A percentile compares a stretch with the other conserved stretches of the same genome.
Conservation (phyloP, 129 eudicot species). For the Apium graveolens region DNA sequence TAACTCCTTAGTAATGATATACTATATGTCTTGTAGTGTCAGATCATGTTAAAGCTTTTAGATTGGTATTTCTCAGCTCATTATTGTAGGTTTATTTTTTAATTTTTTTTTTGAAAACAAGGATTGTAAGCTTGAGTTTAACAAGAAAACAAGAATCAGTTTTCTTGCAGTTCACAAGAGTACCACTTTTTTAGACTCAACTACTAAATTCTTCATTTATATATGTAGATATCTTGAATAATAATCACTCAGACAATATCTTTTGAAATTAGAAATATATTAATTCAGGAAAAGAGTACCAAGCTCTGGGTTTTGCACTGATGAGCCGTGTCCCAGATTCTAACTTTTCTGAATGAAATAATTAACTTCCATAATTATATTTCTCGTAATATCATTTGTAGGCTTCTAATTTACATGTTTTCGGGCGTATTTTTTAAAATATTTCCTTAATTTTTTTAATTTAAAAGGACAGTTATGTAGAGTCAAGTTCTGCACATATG, state of each 20-base stretch:
- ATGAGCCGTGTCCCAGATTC: background rate
- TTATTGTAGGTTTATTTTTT: background rate
- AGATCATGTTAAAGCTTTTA: background rate
- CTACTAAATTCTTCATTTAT: background rate
- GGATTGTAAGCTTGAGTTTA: background rate
- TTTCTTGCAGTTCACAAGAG: background rate
- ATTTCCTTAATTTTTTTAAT: too few species aligned
- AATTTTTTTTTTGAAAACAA: too few species aligned
- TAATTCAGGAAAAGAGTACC: background rate
- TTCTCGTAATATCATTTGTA: background rate
- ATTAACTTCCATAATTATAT: background rate
- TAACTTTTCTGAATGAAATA: background rate
- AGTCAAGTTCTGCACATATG: too few species aligned
- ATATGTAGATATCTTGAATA: too few species aligned
- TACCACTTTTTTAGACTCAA: background rate
- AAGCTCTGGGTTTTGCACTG: background rate
- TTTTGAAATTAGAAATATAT: too few species aligned
- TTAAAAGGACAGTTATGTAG: too few species aligned
- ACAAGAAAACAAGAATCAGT: background rate
- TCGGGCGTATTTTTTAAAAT: too few species aligned
- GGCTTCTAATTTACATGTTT: too few species aligned
- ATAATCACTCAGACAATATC: too few species aligned
- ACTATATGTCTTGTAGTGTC: background rate
- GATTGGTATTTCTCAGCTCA: background rate
- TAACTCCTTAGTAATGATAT: too few species aligned